phyloP scores from a whole-genome alignment of 2,329 filamentous ascomycete genomes.

The Calcarisporium arbuscula region DNA sequence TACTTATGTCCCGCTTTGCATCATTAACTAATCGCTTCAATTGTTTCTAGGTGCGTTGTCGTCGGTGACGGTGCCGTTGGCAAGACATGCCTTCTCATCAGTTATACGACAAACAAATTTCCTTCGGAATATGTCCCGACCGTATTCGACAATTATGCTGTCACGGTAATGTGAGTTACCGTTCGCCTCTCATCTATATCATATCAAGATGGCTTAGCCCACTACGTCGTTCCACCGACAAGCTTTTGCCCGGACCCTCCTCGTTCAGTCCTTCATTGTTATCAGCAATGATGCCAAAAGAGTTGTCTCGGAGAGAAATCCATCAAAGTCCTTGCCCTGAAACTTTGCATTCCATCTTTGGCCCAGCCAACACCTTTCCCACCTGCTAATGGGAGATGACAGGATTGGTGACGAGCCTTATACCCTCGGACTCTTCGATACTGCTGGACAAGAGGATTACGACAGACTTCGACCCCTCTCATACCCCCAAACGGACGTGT shows the following conservation, averaged over 20 bases:
- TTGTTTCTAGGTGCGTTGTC: conserved; percentile 75
- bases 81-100: conserved; percentile 98
- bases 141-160: conserved; percentile 99
- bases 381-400: conserved; percentile 9
- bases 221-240: too few relatives aligned
- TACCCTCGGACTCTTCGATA: conserved; percentile 95
- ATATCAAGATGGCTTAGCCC: too few relatives aligned
- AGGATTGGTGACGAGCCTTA: conserved; percentile 99
- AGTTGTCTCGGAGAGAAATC: too few relatives aligned
- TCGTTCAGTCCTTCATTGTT: too few relatives aligned
- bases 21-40: conserved; percentile 15
- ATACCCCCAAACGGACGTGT: conserved; percentile 97
- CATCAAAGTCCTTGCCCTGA: too few relatives aligned
- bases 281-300: too few relatives aligned
- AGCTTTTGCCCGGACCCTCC: too few relatives aligned
- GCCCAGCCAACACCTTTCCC: too few relatives aligned
- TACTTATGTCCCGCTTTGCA: conserved; percentile 3
- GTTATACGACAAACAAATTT: conserved; percentile 99
- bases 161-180: conserved; percentile 91
- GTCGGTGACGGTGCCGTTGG: conserved; percentile 99
- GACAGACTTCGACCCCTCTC: conserved; percentile 93
- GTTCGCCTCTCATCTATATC: too few relatives aligned
- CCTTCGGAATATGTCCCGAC: conserved; percentile 99
- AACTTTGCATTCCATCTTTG: too few relatives aligned
- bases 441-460: conserved; percentile 98